These are phyloP conservation scores for Phialocephala subalpina DNA, from an alignment of 2,329 filamentous ascomycete species.

Conservation along the genomic window DNA sequence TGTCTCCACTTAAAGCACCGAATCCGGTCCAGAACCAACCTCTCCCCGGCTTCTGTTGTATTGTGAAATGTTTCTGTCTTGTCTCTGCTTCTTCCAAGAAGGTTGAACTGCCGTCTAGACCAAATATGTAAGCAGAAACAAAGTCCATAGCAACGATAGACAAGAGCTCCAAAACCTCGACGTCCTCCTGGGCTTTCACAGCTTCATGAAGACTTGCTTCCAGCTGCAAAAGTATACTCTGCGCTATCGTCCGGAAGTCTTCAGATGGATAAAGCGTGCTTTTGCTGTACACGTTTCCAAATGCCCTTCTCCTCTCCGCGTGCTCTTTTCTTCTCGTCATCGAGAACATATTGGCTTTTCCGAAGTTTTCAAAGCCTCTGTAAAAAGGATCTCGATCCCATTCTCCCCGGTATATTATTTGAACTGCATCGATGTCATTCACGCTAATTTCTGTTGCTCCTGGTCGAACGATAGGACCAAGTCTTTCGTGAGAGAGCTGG, in stretches of 20 bases:
- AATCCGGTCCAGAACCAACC: conserved; percentile 12
- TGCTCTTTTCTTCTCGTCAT: conserved; percentile 67
- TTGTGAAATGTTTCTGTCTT: not conserved
- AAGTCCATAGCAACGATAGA: conserved; percentile 77
- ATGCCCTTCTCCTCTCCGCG: conserved; percentile 74
- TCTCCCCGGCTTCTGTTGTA: not conserved
- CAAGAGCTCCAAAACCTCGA: conserved; percentile 68
- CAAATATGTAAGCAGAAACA: conserved; percentile 76
- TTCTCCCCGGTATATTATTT: conserved; percentile 11
- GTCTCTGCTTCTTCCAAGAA: conserved; percentile 47
- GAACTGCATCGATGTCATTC: conserved; percentile 10
- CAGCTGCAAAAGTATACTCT: conserved; percentile 63
- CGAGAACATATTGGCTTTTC: conserved; percentile 65
- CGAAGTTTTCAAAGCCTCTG: conserved; percentile 16
- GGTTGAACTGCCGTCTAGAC: conserved; percentile 64
- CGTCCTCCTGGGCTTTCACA: not conserved
- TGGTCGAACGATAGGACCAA: conserved; percentile 15
- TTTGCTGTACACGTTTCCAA: conserved; percentile 83
- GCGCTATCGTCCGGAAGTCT: conserved; percentile 62
- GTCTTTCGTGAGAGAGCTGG: conserved; percentile 11
- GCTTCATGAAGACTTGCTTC: conserved; percentile 58
- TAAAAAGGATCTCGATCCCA: conserved; percentile 21
- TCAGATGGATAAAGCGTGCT: conserved; percentile 69
- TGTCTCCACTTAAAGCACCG: not conserved
- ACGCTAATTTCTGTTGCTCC: conserved; percentile 15